These are phyloP conservation scores for Liriodendron chinense DNA, from an alignment of 164 flowering plant genomes.

Conservation along the genomic window DNA sequence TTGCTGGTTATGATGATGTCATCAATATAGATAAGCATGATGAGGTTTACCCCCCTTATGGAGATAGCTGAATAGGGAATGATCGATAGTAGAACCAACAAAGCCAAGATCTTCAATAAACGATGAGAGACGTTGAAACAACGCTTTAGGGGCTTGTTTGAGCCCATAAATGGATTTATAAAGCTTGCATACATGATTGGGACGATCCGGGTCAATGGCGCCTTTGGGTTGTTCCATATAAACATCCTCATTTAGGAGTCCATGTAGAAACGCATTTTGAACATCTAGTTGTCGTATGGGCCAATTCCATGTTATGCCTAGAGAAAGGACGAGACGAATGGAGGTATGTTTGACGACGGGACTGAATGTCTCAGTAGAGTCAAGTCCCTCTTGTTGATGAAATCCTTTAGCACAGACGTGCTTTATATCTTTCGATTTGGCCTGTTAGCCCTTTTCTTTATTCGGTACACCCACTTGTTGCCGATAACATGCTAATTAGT, in stretches of 20 bases:
- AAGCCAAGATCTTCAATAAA: background rate
- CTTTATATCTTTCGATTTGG: background rate
- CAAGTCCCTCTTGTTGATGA: background rate
- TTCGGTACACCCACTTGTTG: too few species aligned
- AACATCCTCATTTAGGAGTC: background rate
- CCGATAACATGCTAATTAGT: background rate
- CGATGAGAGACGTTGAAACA: background rate
- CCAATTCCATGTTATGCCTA: background rate
- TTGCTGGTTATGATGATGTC: background rate
- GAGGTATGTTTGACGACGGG: background rate
- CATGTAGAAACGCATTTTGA: too few species aligned
- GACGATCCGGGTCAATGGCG: background rate
- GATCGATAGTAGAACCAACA: background rate
- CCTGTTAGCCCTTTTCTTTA: background rate
- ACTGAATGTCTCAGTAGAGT: background rate
- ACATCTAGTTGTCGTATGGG: background rate
- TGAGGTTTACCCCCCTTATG: background rate
- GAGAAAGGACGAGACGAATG: background rate
- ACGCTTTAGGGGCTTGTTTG: slow-evolving; percentile 12
- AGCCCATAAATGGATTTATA: too few species aligned
- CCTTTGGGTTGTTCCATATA: background rate
- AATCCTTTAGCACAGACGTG: background rate
- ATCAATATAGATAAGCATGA: background rate
- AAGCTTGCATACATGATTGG: too few species aligned
- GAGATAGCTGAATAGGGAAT: background rate